These are phyloP conservation scores for Colletotrichum australisinense DNA, from an alignment of 2,329 filamentous ascomycete species.

Conservation along the genomic window DNA sequence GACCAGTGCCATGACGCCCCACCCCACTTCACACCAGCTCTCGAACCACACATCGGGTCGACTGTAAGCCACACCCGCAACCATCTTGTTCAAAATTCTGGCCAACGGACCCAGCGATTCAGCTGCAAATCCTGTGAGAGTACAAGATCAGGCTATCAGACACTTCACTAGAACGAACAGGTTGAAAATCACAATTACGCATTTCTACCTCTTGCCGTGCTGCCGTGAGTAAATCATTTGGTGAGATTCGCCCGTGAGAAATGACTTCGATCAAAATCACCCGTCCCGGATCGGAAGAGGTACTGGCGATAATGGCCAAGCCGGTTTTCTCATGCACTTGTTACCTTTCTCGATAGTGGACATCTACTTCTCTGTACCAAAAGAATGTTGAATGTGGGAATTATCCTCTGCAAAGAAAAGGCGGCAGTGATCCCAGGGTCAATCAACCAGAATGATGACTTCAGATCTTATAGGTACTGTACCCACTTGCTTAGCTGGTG, in stretches of 20 bases:
- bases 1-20: not conserved
- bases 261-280: not conserved
- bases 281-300: too few relatives aligned
- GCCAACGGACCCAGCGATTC: not conserved
- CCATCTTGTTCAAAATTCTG: not conserved
- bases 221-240: not conserved
- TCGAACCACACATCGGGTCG: not conserved
- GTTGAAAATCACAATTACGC: too few relatives aligned
- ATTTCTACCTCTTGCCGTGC: not conserved
- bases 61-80: constrained; percentile 27
- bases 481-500: not conserved
- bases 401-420: not conserved
- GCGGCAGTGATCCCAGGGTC: not conserved
- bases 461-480: not conserved
- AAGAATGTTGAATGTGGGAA: constrained; percentile 1
- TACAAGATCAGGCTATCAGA: not conserved
- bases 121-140: not conserved
- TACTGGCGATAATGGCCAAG: too few relatives aligned
- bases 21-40: not conserved
- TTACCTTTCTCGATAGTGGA: not conserved
- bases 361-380: not conserved
- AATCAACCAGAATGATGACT: not conserved
- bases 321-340: not conserved
- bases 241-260: not conserved
- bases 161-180: not conserved